phyloP scores from a whole-genome alignment of 345 rosid species.

The Xanthoceras sorbifolium region DNA sequence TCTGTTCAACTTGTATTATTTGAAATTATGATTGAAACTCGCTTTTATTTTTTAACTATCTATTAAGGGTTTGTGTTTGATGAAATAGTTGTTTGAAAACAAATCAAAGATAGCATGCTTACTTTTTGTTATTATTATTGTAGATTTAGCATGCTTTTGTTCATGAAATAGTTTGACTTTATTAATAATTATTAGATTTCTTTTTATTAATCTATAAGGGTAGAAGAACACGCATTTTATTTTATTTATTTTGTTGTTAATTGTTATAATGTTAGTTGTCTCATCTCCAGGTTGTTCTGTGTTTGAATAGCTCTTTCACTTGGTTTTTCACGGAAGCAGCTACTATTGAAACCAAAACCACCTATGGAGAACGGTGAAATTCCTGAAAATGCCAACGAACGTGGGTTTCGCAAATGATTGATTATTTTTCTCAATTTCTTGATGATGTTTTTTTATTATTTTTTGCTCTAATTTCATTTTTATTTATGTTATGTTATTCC shows the following conservation, averaged over 20 bases:
- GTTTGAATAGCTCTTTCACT: neutral
- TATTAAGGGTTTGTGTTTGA: slow-evolving; percentile 6
- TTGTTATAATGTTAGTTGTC: neutral
- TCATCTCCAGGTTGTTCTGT: neutral
- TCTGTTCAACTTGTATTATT: neutral
- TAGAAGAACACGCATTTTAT: neutral
- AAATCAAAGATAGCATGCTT: too few relatives aligned
- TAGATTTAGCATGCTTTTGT: neutral
- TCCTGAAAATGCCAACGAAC: slow-evolving; percentile 68
- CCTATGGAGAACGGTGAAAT: slow-evolving; percentile 65
- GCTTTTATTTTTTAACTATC: neutral
- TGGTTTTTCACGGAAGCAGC: neutral
- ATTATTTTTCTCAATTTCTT: neutral
- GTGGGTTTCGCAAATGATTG: slow-evolving; percentile 10
- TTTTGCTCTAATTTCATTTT: neutral
- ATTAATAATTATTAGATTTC: neutral
- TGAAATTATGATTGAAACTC: neutral
- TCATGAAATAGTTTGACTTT: neutral
- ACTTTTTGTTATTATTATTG: neutral
- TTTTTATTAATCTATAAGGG: neutral
- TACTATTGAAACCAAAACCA: neutral
- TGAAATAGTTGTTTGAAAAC: neutral
- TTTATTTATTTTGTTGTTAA: too few relatives aligned
- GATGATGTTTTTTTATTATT: neutral
- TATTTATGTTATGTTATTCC: neutral